phyloP scores from a whole-genome alignment of 2,329 filamentous ascomycete species.

The Geosmithia flava region DNA sequence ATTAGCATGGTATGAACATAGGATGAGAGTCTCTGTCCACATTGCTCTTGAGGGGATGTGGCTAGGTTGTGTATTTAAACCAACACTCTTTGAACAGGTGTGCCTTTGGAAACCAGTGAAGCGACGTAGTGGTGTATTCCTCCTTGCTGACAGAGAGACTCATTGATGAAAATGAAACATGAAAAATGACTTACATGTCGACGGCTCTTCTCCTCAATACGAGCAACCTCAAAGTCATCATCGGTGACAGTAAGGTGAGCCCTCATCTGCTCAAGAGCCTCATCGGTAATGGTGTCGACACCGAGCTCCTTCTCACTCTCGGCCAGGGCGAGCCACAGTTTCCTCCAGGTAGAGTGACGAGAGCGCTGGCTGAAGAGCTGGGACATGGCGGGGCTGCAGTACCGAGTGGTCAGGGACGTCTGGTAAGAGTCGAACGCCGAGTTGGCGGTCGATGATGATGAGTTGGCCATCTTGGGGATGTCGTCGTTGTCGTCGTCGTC shows the following conservation, averaged over 20 bases:
- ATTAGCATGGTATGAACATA: too few species aligned
- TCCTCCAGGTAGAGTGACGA: constrained; percentile 67
- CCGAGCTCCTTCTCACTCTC: constrained; percentile 74
- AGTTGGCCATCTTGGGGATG: neutral
- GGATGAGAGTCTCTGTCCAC: too few species aligned
- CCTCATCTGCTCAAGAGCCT: constrained; percentile 68
- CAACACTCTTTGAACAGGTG: too few species aligned
- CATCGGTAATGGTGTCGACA: constrained; percentile 53
- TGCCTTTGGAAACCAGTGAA: too few species aligned
- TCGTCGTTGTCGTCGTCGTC: too few species aligned
- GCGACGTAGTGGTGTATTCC: too few species aligned
- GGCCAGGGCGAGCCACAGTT: constrained; percentile 77
- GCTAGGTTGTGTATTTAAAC: too few species aligned
- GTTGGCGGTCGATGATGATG: neutral
- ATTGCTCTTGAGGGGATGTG: too few species aligned
- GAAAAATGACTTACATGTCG: constrained; percentile 32
- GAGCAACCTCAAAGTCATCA: constrained; percentile 62
- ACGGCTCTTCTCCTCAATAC: constrained; percentile 63
- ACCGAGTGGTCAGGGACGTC: constrained; percentile 59
- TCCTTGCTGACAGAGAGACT: too few species aligned
- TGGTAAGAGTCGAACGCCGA: constrained; percentile 30
- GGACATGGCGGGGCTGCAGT: constrained; percentile 65
- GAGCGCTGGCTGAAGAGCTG: constrained; percentile 68
- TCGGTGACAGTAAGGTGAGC: constrained; percentile 65
- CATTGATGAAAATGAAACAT: too few species aligned